Evolutionary conservation across 2,329 filamentous ascomycete species (phyloP), one percentile per base, ranked within the genome.

Genomic region (Lithohypha guttulata): DNA sequence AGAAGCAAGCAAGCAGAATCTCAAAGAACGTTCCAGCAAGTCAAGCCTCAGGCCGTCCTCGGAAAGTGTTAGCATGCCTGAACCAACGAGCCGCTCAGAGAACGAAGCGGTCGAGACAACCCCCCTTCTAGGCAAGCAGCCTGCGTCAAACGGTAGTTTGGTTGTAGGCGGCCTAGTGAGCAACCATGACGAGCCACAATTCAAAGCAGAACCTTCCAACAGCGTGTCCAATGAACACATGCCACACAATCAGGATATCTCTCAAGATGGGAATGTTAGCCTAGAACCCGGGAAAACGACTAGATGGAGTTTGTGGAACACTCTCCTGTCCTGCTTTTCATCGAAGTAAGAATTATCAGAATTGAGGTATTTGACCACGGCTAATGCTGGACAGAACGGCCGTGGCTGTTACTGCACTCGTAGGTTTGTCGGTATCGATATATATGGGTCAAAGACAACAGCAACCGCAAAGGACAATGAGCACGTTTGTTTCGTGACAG

Each of bases 1-100:
- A n/a, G n/a, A 34, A 43, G 36, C 34, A 43, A 20, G 13, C 37
- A 6, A 25, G 11, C 36, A 6, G 25, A 6, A 26, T 35, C 7
- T 6, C 38, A 31, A 25, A 9, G 11, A n/a, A 40, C 29, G n/a
- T 10, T 8, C 18, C 23, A 26, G 31, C 28, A 27, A 9, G 6
- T 29, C 17, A 22, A 20, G 6, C 19, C 17, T 13, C 5, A 20
- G 32, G 6, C 15, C 3, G 32, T 14, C 8, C 11, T 20, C 11
- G 32, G 11, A 28, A 10, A 4, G 15, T 6, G 26, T n/a, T 10
- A 10, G 4, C 26, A 10, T 6, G 26, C 26, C 4, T 11, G 4
- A 6, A 4, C 11, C 4, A 14, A 28, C 26, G 15, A 10, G 15
- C 9, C 15, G 11, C 15, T 28, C 26, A 14, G 26, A 28, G n/a